phyloP scores from a whole-genome alignment of 1,139 yeast genomes.

The Hansenula sp. region DNA sequence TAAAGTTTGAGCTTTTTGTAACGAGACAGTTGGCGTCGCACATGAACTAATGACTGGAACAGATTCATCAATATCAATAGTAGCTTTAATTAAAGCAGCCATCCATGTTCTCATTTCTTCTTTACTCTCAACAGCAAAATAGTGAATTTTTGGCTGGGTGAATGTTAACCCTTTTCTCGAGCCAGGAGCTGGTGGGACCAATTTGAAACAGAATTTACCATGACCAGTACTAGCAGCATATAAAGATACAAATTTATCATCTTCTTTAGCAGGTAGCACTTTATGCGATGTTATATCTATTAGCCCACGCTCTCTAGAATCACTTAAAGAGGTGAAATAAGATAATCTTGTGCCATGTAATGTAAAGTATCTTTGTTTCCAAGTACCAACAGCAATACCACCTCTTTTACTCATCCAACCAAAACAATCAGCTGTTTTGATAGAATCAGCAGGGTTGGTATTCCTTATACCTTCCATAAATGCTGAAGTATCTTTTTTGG shows the following conservation, averaged over 20 bases:
- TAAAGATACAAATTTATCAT: conserved; percentile 76
- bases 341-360: conserved; percentile 91
- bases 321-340: conserved; percentile 77
- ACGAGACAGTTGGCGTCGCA: conserved; percentile 87
- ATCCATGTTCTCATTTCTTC: conserved; percentile 96
- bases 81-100: conserved; percentile 91
- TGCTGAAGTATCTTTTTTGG: conserved; percentile 75
- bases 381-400: conserved; percentile 75
- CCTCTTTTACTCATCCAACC: conserved; percentile 98
- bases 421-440: conserved; percentile 67
- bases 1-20: conserved; percentile 82
- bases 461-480: conserved; percentile 87
- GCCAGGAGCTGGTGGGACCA: conserved; percentile 98
- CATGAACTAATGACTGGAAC: conserved; percentile 95
- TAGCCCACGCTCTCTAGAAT: conserved; percentile 82
- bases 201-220: conserved; percentile 87
- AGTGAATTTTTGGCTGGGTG: conserved; percentile 94
- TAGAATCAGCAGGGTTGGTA: conserved; percentile 75
- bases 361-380: conserved; percentile 89
- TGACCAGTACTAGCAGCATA: conserved; percentile 93
- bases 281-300: conserved; percentile 95
- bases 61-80: conserved; percentile 91
- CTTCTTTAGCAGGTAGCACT: conserved; percentile 71
- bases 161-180: conserved; percentile 91
- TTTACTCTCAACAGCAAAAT: conserved; percentile 87